A percentile compares a stretch with the other conserved stretches of the same genome.
Conservation (phyloP, 1,139 yeast species). For the Saccharomyces hybrid region DNA sequence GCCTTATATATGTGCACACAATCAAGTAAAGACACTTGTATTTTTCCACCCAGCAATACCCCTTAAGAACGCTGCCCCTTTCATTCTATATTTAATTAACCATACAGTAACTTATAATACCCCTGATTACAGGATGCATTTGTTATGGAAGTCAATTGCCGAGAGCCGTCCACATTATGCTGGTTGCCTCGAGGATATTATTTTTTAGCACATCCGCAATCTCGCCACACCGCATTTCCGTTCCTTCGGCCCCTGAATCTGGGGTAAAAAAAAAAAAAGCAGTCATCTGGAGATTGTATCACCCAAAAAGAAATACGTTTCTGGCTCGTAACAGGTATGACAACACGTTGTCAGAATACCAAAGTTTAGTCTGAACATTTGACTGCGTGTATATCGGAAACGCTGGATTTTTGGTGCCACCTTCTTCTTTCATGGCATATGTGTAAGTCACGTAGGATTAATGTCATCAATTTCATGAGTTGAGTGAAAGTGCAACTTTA, state of each 20-base stretch:
- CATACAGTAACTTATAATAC: background rate
- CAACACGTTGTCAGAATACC: background rate
- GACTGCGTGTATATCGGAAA: background rate
- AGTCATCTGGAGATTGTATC: background rate
- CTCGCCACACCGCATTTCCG: background rate
- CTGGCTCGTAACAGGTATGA: background rate
- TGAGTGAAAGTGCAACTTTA: background rate
- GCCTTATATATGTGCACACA: background rate
- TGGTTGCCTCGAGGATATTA: background rate
- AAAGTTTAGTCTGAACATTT: background rate
- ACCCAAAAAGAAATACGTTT: background rate
- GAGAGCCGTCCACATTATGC: background rate
- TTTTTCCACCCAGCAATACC: background rate
- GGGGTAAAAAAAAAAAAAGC: background rate
- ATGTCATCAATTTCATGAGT: background rate
- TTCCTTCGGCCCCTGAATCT: constrained; percentile 1
- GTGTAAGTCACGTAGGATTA: background rate
- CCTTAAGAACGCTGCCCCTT: background rate
- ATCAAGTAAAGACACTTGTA: background rate
- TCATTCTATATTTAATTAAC: background rate
- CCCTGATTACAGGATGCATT: background rate
- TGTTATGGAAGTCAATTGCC: background rate
- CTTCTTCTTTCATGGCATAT: background rate
- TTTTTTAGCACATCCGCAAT: background rate
- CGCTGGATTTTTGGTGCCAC: background rate